Percentiles rank a stretch among this genome's conserved stretches.
Conservation (phyloP, 2,329 filamentous ascomycete species). For the Verticillium zaregamsianum region DNA sequence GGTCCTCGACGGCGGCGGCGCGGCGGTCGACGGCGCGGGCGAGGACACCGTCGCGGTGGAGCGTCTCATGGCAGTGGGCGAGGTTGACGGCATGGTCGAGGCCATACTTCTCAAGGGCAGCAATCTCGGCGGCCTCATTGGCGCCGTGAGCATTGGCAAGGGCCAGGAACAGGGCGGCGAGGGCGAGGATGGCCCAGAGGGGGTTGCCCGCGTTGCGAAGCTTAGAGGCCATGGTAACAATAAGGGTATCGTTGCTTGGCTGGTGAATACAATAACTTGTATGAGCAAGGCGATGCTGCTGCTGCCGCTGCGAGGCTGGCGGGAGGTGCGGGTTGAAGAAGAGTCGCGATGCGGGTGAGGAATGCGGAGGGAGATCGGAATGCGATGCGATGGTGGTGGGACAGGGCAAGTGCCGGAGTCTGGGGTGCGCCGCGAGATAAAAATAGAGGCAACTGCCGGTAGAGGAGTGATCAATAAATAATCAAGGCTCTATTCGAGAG, state of each 20-base stretch:
- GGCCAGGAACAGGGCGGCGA: neutral
- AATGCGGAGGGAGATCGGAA: neutral
- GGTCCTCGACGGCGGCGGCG: neutral
- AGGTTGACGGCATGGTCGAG: constrained; percentile 3
- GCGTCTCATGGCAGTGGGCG: constrained; percentile 2
- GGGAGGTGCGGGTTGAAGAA: neutral
- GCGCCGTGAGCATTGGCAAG: constrained; percentile 1
- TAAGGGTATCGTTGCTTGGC: neutral
- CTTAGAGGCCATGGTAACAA: neutral
- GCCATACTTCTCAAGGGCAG: constrained; percentile 2
- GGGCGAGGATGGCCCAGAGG: neutral
- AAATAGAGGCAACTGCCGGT: neutral
- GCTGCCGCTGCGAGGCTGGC: neutral
- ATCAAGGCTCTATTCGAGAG: too few relatives aligned
- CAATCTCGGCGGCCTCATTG: neutral
- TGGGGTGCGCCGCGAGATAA: neutral
- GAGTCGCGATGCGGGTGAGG: neutral
- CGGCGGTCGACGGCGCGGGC: constrained; percentile 2
- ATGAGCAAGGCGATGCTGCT: neutral
- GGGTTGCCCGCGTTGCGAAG: neutral
- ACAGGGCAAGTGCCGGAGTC: neutral
- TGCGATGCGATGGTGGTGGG: neutral
- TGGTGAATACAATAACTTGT: too few relatives aligned
- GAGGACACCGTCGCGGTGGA: constrained; percentile 2
- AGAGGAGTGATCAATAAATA: too few relatives aligned